Evolutionary conservation across 306 rosid genomes (phyloP).

Genomic region (Vigna nakashimae): DNA sequence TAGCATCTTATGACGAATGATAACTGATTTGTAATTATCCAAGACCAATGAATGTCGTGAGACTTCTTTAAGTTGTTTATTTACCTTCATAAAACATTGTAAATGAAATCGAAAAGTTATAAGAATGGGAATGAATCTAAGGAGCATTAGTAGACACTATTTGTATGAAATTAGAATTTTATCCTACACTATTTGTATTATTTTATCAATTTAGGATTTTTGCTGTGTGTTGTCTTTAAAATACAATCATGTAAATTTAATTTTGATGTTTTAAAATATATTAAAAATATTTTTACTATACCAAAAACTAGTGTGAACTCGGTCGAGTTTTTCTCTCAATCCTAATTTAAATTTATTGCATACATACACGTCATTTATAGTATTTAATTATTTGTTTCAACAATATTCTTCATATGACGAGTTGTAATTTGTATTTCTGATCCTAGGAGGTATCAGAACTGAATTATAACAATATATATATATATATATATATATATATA

Average conservation of each 20-base stretch:
- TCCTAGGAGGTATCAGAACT: neutral
- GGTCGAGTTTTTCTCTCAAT: neutral
- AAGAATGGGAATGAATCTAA: neutral
- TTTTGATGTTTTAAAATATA: too few relatives aligned
- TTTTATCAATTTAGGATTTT: neutral
- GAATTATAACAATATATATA: neutral
- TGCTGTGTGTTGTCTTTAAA: too few relatives aligned
- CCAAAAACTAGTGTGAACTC: too few relatives aligned
- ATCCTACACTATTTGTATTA: neutral
- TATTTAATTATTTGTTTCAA: too few relatives aligned
- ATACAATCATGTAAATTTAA: too few relatives aligned
- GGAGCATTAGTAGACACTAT: too few relatives aligned
- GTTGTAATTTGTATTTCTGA: neutral
- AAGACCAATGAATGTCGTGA: neutral
- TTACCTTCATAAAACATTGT: neutral
- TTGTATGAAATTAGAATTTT: neutral
- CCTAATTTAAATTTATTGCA: too few relatives aligned
- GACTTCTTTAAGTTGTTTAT: neutral
- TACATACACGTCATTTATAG: too few relatives aligned
- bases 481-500: too few relatives aligned
- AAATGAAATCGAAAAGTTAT: neutral
- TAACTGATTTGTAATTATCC: neutral
- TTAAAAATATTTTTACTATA: too few relatives aligned
- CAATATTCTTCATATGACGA: neutral
- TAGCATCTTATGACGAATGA: neutral